Conservation (phyloP, 768 basidiomycete species). For the Tulasnella sp. region DNA sequence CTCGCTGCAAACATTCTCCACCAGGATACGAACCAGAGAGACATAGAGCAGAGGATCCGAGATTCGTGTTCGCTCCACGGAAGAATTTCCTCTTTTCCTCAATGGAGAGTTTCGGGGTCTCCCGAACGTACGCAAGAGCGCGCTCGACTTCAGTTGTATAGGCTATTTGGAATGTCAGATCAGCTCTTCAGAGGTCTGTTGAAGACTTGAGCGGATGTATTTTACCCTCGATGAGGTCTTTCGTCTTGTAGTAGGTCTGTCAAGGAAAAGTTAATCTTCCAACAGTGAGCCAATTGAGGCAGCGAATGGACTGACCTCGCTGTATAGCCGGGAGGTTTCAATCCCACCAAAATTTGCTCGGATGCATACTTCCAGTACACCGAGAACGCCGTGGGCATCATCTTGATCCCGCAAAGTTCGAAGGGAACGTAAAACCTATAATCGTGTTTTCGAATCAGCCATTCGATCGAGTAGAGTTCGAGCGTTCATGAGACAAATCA, state of each 20-base stretch:
- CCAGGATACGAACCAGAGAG: slow-evolving; percentile 58
- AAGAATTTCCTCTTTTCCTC: slow-evolving; percentile 94
- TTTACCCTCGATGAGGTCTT: slow-evolving; percentile 80
- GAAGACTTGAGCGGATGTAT: slow-evolving; percentile 6
- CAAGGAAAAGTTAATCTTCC: slow-evolving; percentile 2
- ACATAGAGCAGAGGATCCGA: slow-evolving; percentile 88
- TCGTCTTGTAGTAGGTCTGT: slow-evolving; percentile 89
- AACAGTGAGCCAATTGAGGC: neutral
- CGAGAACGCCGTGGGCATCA: slow-evolving; percentile 81
- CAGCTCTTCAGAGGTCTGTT: neutral
- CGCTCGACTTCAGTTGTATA: slow-evolving; percentile 76
- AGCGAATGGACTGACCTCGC: slow-evolving; percentile 53
- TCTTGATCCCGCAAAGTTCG: slow-evolving; percentile 64
- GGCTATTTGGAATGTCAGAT: slow-evolving; percentile 45
- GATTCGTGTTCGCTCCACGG: slow-evolving; percentile 80
- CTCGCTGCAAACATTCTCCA: neutral
- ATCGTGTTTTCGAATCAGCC: neutral
- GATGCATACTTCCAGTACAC: slow-evolving; percentile 86
- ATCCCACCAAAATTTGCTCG: slow-evolving; percentile 90
- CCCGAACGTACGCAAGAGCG: slow-evolving; percentile 71
- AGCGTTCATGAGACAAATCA: slow-evolving; percentile 33
- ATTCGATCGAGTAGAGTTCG: neutral
- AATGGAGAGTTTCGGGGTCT: slow-evolving; percentile 63
- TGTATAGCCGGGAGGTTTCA: slow-evolving; percentile 83
- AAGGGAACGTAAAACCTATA: slow-evolving; percentile 71